These are phyloP conservation scores for Pisolithus microcarpus DNA, from an alignment of 768 basidiomycete genomes.

Conservation along the genomic window DNA sequence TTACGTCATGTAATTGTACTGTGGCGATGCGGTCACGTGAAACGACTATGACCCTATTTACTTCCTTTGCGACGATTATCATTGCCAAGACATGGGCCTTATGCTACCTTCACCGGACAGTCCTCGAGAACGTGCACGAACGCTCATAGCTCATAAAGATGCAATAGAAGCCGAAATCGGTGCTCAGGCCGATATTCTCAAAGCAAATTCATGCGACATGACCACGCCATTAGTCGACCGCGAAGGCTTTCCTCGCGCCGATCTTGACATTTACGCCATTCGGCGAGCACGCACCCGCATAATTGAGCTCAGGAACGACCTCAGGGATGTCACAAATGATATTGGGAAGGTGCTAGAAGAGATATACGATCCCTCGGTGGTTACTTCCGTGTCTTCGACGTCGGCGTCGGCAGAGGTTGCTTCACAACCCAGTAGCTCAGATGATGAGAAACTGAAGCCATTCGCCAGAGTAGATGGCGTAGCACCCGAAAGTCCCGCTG, in stretches of 20 bases:
- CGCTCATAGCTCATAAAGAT: slow-evolving; percentile 63
- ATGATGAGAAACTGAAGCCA: slow-evolving; percentile 28
- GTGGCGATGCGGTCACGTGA: not conserved
- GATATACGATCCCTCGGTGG: slow-evolving; percentile 49
- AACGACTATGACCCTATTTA: no score
- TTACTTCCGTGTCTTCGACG: slow-evolving; percentile 1
- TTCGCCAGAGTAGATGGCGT: slow-evolving; percentile 83
- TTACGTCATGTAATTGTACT: not conserved
- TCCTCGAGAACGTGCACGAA: slow-evolving; percentile 51
- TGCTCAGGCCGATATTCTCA: slow-evolving; percentile 53
- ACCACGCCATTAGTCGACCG: slow-evolving; percentile 71
- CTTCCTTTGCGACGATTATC: not conserved
- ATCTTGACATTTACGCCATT: slow-evolving; percentile 80
- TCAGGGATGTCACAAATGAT: slow-evolving; percentile 53
- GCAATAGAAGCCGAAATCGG: slow-evolving; percentile 67
- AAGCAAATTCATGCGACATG: slow-evolving; percentile 57
- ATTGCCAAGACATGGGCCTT: slow-evolving; percentile 34
- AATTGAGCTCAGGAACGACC: slow-evolving; percentile 78
- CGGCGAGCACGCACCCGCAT: slow-evolving; percentile 68
- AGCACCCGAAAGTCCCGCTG: slow-evolving; percentile 75
- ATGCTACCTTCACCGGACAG: slow-evolving; percentile 38
- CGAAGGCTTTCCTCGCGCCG: slow-evolving; percentile 84
- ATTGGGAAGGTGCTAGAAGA: slow-evolving; percentile 59
- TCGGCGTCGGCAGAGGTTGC: slow-evolving; percentile 19
- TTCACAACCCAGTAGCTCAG: slow-evolving; percentile 14